Evolutionary conservation across 1,284 basidiomycete genomes (phyloP).

Genomic region (Ganoderma leucocontextum): DNA sequence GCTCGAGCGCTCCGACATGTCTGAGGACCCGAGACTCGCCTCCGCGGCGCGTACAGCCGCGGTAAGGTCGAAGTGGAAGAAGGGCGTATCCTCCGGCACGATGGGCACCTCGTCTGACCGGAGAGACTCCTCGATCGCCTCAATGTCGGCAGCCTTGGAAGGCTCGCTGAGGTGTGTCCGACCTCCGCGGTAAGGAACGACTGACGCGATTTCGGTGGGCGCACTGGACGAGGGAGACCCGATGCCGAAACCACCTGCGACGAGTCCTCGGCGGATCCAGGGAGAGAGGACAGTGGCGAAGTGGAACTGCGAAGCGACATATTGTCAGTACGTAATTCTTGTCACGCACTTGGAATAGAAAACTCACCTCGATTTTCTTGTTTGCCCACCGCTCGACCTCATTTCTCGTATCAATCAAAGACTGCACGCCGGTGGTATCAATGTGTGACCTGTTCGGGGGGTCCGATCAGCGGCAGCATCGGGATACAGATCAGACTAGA

Average conservation of each 20-base stretch:
- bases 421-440: conserved; percentile 91
- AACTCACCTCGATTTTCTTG: conserved; percentile 75
- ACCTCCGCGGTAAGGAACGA: conserved; percentile 69
- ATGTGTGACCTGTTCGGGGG: conserved; percentile 66
- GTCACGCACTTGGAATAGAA: background rate
- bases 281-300: conserved; percentile 91
- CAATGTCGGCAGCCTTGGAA: conserved; percentile 36
- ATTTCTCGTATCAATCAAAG: conserved; percentile 87
- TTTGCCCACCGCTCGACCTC: conserved; percentile 92
- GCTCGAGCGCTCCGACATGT: conserved; percentile 29
- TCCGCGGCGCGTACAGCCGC: conserved; percentile 81
- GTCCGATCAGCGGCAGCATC: background rate
- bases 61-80: conserved; percentile 87
- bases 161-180: conserved; percentile 23
- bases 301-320: conserved; percentile 67
- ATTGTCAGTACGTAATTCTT: conserved; percentile 8
- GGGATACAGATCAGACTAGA: background rate
- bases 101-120: conserved; percentile 48
- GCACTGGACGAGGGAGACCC: conserved; percentile 53
- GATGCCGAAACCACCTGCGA: conserved; percentile 88
- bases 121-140: conserved; percentile 31
- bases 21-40: conserved; percentile 29
- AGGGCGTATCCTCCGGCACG: conserved; percentile 72
- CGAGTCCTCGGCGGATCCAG: conserved; percentile 91
- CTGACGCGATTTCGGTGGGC: conserved; percentile 75